phyloP scores from a whole-genome alignment of 2,329 filamentous ascomycete genomes.

The Aureobasidium sp. region DNA sequence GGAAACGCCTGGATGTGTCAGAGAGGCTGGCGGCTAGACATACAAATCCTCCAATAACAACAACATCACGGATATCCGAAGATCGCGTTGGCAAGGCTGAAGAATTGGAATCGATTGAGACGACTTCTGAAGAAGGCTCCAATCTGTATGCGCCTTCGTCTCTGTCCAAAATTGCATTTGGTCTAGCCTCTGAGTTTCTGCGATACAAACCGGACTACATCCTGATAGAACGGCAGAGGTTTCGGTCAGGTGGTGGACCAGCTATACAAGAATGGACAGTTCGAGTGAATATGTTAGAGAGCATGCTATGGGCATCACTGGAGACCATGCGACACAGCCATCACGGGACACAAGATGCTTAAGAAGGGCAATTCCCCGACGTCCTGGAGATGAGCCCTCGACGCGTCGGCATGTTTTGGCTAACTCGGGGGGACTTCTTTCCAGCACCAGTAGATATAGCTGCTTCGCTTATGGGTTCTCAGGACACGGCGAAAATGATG shows the following conservation, averaged over 20 bases:
- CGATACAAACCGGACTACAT: slow-evolving; percentile 55
- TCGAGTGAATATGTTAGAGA: slow-evolving; percentile 72
- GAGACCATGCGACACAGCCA: slow-evolving; percentile 39
- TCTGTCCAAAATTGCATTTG: slow-evolving; percentile 49
- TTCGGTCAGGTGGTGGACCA: slow-evolving; percentile 53
- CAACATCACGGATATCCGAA: not conserved
- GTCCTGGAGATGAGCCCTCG: slow-evolving; percentile 46
- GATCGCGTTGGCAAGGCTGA: not conserved
- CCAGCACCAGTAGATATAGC: slow-evolving; percentile 13
- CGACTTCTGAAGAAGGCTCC: not conserved
- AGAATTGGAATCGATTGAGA: not conserved
- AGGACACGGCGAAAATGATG: not conserved
- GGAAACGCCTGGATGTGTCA: slow-evolving; percentile 28
- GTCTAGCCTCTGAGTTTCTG: slow-evolving; percentile 43
- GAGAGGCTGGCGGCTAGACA: not conserved
- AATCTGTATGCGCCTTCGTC: slow-evolving; percentile 34
- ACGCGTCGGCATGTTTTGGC: slow-evolving; percentile 50
- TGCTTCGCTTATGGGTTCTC: not conserved
- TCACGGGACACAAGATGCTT: not conserved
- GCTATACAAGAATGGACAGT: slow-evolving; percentile 75
- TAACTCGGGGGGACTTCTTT: slow-evolving; percentile 16
- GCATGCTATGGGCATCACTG: slow-evolving; percentile 68
- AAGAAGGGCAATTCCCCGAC: slow-evolving; percentile 17
- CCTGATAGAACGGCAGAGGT: slow-evolving; percentile 60
- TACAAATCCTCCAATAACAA: not conserved